A percentile compares a stretch with the other conserved stretches of the same genome.
These are phyloP conservation scores for Aspergillus hancockii DNA, from an alignment of 495 filamentous ascomycete genomes.

Conservation along the genomic window DNA sequence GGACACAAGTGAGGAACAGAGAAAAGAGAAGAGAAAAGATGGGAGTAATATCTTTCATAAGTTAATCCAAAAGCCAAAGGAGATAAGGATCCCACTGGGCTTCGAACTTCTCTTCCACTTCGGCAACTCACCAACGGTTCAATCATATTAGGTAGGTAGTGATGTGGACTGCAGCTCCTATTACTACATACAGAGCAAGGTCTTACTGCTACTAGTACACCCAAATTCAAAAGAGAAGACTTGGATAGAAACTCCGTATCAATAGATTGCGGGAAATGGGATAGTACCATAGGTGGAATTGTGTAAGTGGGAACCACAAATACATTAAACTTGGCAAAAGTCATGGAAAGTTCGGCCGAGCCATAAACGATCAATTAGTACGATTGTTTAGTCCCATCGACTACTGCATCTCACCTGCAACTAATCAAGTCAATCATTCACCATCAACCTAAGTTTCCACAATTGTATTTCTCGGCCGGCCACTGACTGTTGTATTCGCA, in stretches of 20 bases:
- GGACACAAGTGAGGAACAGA: background rate
- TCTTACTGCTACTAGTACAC: background rate
- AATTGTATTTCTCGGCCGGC: background rate
- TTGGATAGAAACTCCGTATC: background rate
- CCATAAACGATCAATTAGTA: background rate
- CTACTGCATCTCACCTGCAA: slow-evolving; percentile 23
- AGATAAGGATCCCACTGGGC: background rate
- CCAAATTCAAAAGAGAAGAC: background rate
- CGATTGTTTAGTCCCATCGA: slow-evolving; percentile 9
- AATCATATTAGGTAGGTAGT: background rate
- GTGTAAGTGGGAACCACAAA: background rate
- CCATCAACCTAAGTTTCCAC: slow-evolving; percentile 7
- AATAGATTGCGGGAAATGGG: background rate
- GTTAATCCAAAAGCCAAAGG: background rate
- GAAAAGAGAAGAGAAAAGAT: background rate
- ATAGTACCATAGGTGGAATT: background rate
- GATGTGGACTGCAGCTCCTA: background rate
- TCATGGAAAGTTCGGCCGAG: slow-evolving; percentile 1
- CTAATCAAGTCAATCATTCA: slow-evolving; percentile 17
- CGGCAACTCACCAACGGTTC: background rate
- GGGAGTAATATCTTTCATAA: background rate
- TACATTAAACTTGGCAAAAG: background rate
- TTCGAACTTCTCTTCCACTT: background rate
- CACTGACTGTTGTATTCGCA: background rate
- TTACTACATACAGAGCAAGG: background rate